These are phyloP conservation scores for Diutina rugosa DNA, from an alignment of 1,139 yeast genomes.

Conservation along the genomic window DNA sequence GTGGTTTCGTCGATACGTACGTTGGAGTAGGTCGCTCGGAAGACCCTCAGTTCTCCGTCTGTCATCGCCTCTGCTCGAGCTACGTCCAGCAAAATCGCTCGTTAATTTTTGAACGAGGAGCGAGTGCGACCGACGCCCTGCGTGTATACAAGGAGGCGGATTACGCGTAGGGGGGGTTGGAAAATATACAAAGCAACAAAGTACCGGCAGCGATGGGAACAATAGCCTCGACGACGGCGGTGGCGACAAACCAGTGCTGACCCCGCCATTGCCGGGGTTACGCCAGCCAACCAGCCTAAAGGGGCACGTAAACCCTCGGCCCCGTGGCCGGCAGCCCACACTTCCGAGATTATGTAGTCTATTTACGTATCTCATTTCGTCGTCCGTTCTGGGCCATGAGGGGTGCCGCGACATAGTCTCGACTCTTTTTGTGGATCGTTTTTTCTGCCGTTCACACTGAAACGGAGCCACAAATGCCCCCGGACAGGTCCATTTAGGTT, in stretches of 20 bases:
- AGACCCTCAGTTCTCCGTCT: conserved; percentile 7
- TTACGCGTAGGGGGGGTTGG: conserved; percentile 1
- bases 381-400: not conserved
- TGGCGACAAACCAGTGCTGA: too few relatives aligned
- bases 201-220: not conserved
- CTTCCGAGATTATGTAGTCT: not conserved
- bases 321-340: too few relatives aligned
- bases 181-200: not conserved
- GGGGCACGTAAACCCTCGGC: too few relatives aligned
- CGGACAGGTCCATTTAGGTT: not conserved
- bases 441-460: not conserved
- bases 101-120: not conserved
- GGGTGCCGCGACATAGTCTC: not conserved
- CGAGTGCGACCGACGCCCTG: not conserved
- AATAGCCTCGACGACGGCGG: too few relatives aligned
- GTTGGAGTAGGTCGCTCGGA: conserved; percentile 9
- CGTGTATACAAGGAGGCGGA: not conserved
- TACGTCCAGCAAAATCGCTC: not conserved
- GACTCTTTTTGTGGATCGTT: not conserved
- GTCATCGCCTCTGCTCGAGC: conserved; percentile 1
- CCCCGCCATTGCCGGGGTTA: too few relatives aligned
- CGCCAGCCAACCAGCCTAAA: too few relatives aligned
- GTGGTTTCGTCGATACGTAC: conserved; percentile 6
- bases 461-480: too few relatives aligned
- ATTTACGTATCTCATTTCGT: not conserved